These are phyloP conservation scores for Aspergillus candidus DNA, from an alignment of 2,329 filamentous ascomycete species.

Conservation along the genomic window DNA sequence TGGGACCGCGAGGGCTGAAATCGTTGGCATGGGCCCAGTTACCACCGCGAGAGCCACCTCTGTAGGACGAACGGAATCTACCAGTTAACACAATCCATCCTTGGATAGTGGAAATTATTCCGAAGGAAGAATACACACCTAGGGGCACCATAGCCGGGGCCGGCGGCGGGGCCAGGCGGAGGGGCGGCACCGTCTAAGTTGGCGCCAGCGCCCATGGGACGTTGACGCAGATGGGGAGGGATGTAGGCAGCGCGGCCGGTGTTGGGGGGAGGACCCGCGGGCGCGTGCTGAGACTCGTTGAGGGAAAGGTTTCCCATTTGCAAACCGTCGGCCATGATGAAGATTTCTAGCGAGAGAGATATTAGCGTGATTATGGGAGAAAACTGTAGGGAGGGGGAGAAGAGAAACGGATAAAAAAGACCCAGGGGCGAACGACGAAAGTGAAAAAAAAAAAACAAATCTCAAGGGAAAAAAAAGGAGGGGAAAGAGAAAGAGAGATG, in stretches of 20 bases:
- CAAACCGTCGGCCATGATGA: conserved; percentile 37
- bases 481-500: not conserved
- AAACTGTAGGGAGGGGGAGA: not conserved
- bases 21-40: conserved; percentile 54
- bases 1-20: conserved; percentile 46
- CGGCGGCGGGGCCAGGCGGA: conserved; percentile 16
- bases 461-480: not conserved
- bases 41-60: conserved; percentile 29
- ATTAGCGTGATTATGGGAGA: not conserved
- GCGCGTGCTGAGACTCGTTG: conserved; percentile 58
- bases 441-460: conserved; percentile 4
- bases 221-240: conserved; percentile 56
- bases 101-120: not conserved
- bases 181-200: conserved; percentile 35
- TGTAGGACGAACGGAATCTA: conserved; percentile 10
- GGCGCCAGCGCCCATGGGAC: conserved; percentile 31
- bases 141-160: conserved; percentile 24
- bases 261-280: conserved; percentile 37
- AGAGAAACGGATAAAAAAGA: conserved; percentile 7
- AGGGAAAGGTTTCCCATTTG: conserved; percentile 42
- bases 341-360: conserved; percentile 9
- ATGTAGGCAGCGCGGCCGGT: conserved; percentile 58
- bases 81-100: conserved; percentile 11
- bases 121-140: conserved; percentile 28
- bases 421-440: not conserved